Evolutionary conservation across 179 eudicot genomes (phyloP), one percentile per base, ranked within the genome.

Genomic region (Pouteria campechiana): DNA sequence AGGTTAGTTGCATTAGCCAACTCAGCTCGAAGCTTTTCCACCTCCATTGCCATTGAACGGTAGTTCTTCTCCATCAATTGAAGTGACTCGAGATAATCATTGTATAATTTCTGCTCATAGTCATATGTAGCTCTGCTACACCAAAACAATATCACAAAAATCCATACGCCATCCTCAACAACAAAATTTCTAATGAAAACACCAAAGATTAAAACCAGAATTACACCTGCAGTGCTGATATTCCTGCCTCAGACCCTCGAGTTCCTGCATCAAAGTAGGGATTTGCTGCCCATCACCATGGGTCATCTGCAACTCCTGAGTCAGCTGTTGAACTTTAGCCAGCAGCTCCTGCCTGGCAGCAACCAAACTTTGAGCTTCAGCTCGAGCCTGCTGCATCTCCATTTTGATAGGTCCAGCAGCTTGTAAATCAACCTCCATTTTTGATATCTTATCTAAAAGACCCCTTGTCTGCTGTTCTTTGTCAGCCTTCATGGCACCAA

Each of bases 1-100:
- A 35, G 40, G 32, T 61, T 68, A n/a, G 94, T 61, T 14, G 69
- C 48, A 40, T 64, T 90, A 41, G 39, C 77, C 48, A 90, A 61
- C 54, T 87, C 82, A 27, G 84, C 73, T 17, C 75, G 93, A 15
- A 90, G 92, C 65, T 87, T 90, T 43, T 85, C 83, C 62, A 90
- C 94, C 75, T 90, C 98, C 36, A 58, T 75, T 5, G 85, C 79
- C 98, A 90, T 90, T 52, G 75, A 68, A 52, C 68, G 57, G 54
- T 90, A 90, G 59, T 87, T 85, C 78, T 77, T 82, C 49, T 82
- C 98, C 98, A 90, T 90, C 70, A 65, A 81, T 64, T 90, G 87
- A 47, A 90, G 96, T 37, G 96, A 79, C 61, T 82, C 98, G 27
- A 86, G 79, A 64, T 90, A 96, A 41, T 90, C 98, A 24, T 42